Evolutionary conservation across 2,329 filamentous ascomycete species (phyloP), one percentile per base, ranked within the genome.

Genomic region (Raffaelea ambrosiae): DNA sequence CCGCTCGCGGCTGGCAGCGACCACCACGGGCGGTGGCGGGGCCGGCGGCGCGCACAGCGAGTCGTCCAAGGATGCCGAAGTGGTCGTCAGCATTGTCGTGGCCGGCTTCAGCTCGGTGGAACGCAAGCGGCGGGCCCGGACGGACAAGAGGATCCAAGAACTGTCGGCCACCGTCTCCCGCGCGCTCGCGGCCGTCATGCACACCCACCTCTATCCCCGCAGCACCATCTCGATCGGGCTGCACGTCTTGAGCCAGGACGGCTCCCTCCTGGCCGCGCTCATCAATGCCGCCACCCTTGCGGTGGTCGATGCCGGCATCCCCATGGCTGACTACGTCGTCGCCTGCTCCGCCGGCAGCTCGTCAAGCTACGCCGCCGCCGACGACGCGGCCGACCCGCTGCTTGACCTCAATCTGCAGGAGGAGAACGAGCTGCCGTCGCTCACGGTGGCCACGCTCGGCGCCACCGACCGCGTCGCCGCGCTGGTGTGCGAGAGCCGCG

Each of bases 221-320:
- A 87, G 82, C 50, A 86, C 83, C 29, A 95, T 98, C 62, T 77
- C 77, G 38, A 77, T 98, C 48, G 83, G 84, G 21, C 76, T 98
- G 2, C 88, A 95, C 63, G 82, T 98, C 33, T 81, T 98, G 40
- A 86, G 84, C 0, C 84, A 94, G 56, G 93, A 98, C 63, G 93
- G 93, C 23, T 90, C 86, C 1, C 76, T 97, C 3, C 81, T 98
- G 19, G 89, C 91, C 0, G 86, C 89, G 0, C 88, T 91, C 41
- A 73, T 97, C 57, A 98, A 98, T 60, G 93, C 93, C 4, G 80
- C 86, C 0, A 95, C 91, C 0, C 79, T 98, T 13, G 93, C 93
- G 0, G 79, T 97, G 20, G 84, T 97, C 53, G 93, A 98, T 62
- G 93, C 93, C 1, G 93, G 93, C 46, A 84, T 98, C 19, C 93